phyloP scores from a whole-genome alignment of 768 basidiomycete species.

The Agrocybe pediades region DNA sequence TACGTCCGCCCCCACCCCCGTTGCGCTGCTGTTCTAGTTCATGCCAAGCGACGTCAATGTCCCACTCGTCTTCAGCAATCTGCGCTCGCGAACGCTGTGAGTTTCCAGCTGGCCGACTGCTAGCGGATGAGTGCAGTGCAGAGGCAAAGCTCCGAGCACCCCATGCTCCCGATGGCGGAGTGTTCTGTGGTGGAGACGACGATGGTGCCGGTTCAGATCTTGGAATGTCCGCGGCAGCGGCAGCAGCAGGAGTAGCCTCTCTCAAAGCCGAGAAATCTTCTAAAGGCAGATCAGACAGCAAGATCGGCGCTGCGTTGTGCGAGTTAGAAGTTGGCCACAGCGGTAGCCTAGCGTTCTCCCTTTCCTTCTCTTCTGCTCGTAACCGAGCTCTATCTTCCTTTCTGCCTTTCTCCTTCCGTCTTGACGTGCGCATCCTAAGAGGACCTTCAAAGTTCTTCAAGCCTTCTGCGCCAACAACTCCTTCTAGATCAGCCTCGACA shows the following conservation, averaged over 20 bases:
- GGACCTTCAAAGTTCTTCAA: conserved; percentile 84
- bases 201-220: neutral
- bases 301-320: conserved; percentile 14
- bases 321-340: conserved; percentile 15
- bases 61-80: conserved; percentile 66
- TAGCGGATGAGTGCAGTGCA: conserved; percentile 58
- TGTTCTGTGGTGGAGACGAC: conserved; percentile 1
- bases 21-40: conserved; percentile 61
- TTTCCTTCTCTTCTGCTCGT: conserved; percentile 75
- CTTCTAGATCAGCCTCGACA: conserved; percentile 81
- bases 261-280: conserved; percentile 23
- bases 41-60: conserved; percentile 79
- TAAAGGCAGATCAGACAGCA: conserved; percentile 23
- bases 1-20: conserved; percentile 47
- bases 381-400: conserved; percentile 86
- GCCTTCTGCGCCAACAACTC: conserved; percentile 75
- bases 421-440: conserved; percentile 70
- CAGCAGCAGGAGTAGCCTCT: too few species aligned
- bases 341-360: conserved; percentile 53
- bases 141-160: conserved; percentile 82
- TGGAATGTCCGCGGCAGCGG: neutral
- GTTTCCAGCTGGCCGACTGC: conserved; percentile 19
- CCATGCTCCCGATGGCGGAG: conserved; percentile 59
- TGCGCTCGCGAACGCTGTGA: conserved; percentile 30
- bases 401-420: conserved; percentile 78